Conservation (phyloP, 306 rosid species). For the Inga laurina region DNA sequence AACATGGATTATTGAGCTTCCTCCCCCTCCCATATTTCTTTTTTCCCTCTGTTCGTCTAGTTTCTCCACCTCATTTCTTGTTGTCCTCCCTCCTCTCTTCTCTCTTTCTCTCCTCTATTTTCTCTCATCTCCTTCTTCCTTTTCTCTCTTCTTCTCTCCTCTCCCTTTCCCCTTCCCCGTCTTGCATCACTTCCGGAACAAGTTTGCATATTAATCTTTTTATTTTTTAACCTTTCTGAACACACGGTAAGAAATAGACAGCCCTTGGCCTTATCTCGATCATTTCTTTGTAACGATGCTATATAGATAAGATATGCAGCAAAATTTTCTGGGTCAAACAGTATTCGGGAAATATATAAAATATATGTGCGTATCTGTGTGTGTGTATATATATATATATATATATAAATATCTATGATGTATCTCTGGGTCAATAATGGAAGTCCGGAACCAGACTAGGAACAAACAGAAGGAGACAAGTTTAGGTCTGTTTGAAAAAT, state of each 20-base stretch:
- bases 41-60: too few species aligned
- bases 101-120: too few species aligned
- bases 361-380: neutral
- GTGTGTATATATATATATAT: too few species aligned
- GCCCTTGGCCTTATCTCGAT: neutral
- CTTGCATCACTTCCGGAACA: too few species aligned
- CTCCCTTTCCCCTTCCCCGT: too few species aligned
- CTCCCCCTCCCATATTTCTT: too few species aligned
- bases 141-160: too few species aligned
- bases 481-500: neutral
- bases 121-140: too few species aligned
- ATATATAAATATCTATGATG: neutral
- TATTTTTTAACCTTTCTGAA: neutral
- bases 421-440: conserved; percentile 1
- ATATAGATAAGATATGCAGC: neutral
- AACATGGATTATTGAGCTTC: too few species aligned
- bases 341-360: neutral
- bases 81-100: too few species aligned
- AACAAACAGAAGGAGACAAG: conserved; percentile 25
- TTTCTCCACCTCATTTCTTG: too few species aligned
- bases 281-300: neutral
- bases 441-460: neutral
- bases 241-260: neutral
- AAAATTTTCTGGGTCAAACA: neutral
- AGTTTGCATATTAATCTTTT: neutral